Conservation (phyloP, 2,329 filamentous ascomycete species). For the Dactylonectria macrodidyma region DNA sequence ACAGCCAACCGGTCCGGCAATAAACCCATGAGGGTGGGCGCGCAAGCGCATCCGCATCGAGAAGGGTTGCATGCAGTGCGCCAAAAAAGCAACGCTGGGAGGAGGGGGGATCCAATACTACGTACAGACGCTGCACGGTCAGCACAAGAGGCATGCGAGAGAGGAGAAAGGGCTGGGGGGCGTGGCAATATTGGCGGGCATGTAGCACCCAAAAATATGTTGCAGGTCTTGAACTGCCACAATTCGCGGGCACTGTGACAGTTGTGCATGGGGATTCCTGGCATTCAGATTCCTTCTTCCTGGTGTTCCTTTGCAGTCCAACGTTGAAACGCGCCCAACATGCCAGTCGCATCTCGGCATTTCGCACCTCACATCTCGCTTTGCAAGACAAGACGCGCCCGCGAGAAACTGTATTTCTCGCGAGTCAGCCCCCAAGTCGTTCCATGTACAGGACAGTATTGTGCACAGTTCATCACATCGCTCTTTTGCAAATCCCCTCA, state of each 20-base stretch:
- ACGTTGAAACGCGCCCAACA: neutral
- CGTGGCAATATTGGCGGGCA: conserved; percentile 5
- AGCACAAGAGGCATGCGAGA: neutral
- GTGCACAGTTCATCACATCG: neutral
- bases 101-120: neutral
- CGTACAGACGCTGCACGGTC: conserved; percentile 15
- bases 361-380: neutral
- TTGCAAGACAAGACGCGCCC: no score
- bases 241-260: conserved; percentile 1
- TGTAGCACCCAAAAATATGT: neutral
- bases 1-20: neutral
- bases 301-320: neutral
- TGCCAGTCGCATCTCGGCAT: neutral
- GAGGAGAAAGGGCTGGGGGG: conserved; percentile 21
- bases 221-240: neutral
- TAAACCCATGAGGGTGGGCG: neutral
- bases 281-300: neutral
- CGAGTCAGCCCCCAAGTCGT: neutral
- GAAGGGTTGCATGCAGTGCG: conserved; percentile 19
- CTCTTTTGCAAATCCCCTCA: neutral
- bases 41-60: conserved; percentile 2
- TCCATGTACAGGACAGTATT: neutral
- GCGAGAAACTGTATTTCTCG: no score
- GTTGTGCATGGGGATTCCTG: neutral
- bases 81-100: conserved; percentile 7